Conservation (phyloP, 2,329 filamentous ascomycete species). For the Diaporthe citrichinensis region DNA sequence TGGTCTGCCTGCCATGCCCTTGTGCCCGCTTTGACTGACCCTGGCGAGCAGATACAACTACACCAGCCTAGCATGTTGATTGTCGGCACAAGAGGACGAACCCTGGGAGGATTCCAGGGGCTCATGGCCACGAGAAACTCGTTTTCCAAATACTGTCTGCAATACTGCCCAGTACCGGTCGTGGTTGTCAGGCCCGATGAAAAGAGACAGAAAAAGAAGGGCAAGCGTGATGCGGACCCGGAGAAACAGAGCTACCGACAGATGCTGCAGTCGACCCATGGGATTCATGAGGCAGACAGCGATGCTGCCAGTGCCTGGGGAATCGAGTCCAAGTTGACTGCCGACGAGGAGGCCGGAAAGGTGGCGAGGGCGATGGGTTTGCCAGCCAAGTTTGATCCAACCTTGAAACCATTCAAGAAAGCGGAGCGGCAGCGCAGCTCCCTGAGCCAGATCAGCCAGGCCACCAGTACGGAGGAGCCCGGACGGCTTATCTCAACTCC, state of each 20-base stretch:
- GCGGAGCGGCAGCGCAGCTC: conserved; percentile 43
- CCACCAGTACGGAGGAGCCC: conserved; percentile 41
- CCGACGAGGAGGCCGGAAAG: conserved; percentile 75
- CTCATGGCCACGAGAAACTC: conserved; percentile 83
- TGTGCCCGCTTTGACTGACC: conserved; percentile 26
- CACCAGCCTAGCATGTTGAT: conserved; percentile 94
- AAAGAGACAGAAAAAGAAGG: conserved; percentile 91
- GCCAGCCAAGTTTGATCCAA: conserved; percentile 74
- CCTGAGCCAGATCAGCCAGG: conserved; percentile 43
- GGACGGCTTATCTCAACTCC: conserved; percentile 42
- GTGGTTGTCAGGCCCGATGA: conserved; percentile 91
- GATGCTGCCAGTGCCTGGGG: conserved; percentile 67
- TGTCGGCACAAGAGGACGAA: conserved; percentile 89
- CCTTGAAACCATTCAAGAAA: conserved; percentile 68
- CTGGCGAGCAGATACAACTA: conserved; percentile 78
- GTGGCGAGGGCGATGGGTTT: conserved; percentile 75
- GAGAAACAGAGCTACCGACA: conserved; percentile 81
- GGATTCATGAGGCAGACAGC: conserved; percentile 71
- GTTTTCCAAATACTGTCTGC: conserved; percentile 94
- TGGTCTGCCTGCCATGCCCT: not conserved
- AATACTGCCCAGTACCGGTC: conserved; percentile 93
- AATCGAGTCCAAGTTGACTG: conserved; percentile 67
- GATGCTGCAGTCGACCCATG: conserved; percentile 77
- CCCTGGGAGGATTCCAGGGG: conserved; percentile 87
- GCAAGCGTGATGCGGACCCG: conserved; percentile 84